These are phyloP conservation scores for Penicillium sclerotiorum DNA, from an alignment of 2,329 filamentous ascomycete genomes.

Conservation along the genomic window DNA sequence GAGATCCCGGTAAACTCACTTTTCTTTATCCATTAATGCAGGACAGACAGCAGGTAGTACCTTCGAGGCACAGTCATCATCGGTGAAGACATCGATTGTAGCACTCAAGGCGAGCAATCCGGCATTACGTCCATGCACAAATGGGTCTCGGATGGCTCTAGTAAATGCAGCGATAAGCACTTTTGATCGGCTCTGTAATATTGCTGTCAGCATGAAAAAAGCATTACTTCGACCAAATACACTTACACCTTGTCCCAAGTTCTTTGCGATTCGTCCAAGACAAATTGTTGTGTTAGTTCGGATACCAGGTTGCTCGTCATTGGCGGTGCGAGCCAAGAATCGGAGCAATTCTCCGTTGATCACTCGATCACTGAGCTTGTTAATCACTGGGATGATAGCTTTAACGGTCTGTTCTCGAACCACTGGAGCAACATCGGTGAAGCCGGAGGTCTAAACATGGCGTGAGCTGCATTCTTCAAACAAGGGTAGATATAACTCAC, in stretches of 20 bases:
- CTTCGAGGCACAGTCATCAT: slow-evolving; percentile 84
- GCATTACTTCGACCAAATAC: not conserved
- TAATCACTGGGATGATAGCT: slow-evolving; percentile 82
- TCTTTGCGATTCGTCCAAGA: slow-evolving; percentile 90
- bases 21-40: slow-evolving; percentile 89
- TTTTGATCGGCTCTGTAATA: slow-evolving; percentile 71
- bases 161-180: slow-evolving; percentile 92
- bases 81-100: slow-evolving; percentile 81
- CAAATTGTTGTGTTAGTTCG: slow-evolving; percentile 98
- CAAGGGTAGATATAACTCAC: slow-evolving; percentile 49
- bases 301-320: slow-evolving; percentile 96
- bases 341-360: slow-evolving; percentile 92
- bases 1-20: slow-evolving; percentile 47
- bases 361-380: slow-evolving; percentile 86
- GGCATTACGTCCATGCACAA: slow-evolving; percentile 90
- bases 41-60: slow-evolving; percentile 84
- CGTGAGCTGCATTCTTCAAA: not conserved
- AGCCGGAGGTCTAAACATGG: slow-evolving; percentile 75
- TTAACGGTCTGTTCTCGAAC: slow-evolving; percentile 96
- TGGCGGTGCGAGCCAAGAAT: slow-evolving; percentile 91
- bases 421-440: slow-evolving; percentile 86
- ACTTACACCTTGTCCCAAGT: slow-evolving; percentile 67
- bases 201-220: slow-evolving; percentile 31
- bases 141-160: slow-evolving; percentile 86
- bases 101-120: slow-evolving; percentile 82